These are phyloP conservation scores for Nemania sp. DNA, from an alignment of 2,329 filamentous ascomycete species.

Conservation along the genomic window DNA sequence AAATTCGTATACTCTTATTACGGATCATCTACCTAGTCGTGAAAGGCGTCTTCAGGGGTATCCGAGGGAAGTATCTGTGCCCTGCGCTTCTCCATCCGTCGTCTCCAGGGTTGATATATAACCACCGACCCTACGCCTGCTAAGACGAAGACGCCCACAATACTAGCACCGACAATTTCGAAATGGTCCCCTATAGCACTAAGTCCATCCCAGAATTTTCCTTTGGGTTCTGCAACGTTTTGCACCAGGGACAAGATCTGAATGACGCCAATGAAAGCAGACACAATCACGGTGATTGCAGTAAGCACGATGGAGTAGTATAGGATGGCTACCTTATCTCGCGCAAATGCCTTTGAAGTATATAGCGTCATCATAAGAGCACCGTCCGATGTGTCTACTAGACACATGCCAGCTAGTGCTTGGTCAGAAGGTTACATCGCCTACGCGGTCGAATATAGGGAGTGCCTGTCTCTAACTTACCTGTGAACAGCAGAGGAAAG, in stretches of 20 bases:
- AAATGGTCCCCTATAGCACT: conserved; percentile 81
- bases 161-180: conserved; percentile 85
- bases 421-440: conserved; percentile 1
- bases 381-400: conserved; percentile 91
- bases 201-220: conserved; percentile 92
- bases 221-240: conserved; percentile 79
- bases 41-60: conserved; percentile 20
- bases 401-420: conserved; percentile 85
- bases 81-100: conserved; percentile 55
- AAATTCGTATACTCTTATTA: background rate
- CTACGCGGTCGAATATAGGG: background rate
- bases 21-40: background rate
- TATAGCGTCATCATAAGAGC: conserved; percentile 96
- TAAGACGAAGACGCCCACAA: conserved; percentile 86
- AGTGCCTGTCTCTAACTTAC: conserved; percentile 57
- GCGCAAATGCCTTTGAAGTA: conserved; percentile 80
- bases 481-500: conserved; percentile 89
- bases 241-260: conserved; percentile 84
- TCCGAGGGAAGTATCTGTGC: conserved; percentile 33
- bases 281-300: conserved; percentile 83
- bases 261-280: conserved; percentile 85
- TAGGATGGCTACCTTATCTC: conserved; percentile 87
- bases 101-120: conserved; percentile 83
- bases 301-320: conserved; percentile 95
- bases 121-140: conserved; percentile 80